These are phyloP conservation scores for Cochlearia excelsa DNA, from an alignment of 345 rosid species.

Conservation along the genomic window DNA sequence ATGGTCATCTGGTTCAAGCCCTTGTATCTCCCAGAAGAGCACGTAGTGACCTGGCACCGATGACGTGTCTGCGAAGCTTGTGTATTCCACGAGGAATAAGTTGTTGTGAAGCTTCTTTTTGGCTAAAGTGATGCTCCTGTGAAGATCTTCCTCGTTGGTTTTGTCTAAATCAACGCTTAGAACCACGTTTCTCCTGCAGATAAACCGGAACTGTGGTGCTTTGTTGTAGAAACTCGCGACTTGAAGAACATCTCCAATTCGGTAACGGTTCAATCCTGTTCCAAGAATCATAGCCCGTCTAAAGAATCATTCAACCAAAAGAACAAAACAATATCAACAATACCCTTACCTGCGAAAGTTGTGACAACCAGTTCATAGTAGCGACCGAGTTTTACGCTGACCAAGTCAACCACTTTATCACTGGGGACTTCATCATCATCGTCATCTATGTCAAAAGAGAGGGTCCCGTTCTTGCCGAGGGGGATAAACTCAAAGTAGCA, in stretches of 20 bases:
- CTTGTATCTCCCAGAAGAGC: conserved; percentile 76
- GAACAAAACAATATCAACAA: too few species aligned
- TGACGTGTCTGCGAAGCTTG: conserved; percentile 69
- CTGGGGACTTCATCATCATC: conserved; percentile 41
- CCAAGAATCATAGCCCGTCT: too few species aligned
- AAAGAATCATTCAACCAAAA: too few species aligned
- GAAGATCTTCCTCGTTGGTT: conserved; percentile 87
- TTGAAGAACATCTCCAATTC: conserved; percentile 87
- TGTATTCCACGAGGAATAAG: conserved; percentile 71
- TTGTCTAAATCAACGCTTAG: conserved; percentile 85
- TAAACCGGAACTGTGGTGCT: conserved; percentile 82
- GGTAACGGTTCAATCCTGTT: conserved; percentile 49
- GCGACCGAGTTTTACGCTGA: conserved; percentile 61
- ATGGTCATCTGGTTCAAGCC: neutral
- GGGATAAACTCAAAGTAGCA: conserved; percentile 85
- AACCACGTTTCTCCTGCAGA: conserved; percentile 75
- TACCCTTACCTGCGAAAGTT: conserved; percentile 59
- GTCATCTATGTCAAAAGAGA: conserved; percentile 44
- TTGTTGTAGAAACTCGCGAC: conserved; percentile 73
- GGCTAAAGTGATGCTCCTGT: conserved; percentile 67
- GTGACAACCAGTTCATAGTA: conserved; percentile 86
- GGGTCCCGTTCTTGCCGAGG: conserved; percentile 50
- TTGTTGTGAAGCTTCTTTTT: conserved; percentile 53
- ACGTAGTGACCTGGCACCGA: conserved; percentile 89
- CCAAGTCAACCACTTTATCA: conserved; percentile 55